A percentile compares a stretch with the other conserved stretches of the same genome.
These are phyloP conservation scores for Schoenoplectus tabernaemontani DNA, from an alignment of 202 grass and related monocot species.

Conservation along the genomic window DNA sequence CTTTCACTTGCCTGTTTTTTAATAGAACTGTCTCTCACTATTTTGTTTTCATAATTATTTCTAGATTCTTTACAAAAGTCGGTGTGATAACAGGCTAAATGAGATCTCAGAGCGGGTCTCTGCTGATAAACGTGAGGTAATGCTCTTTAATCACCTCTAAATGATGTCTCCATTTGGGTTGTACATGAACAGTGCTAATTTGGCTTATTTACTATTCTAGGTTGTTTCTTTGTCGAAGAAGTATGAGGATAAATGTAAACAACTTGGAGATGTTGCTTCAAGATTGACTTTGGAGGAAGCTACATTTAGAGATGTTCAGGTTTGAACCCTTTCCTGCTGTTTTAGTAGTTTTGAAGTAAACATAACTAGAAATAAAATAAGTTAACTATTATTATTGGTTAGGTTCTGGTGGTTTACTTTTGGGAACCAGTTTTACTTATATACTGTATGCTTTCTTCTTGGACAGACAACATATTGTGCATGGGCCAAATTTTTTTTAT, in stretches of 20 bases:
- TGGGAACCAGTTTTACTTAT: background rate
- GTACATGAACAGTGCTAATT: slow-evolving; percentile 15
- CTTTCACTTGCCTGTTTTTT: slow-evolving; percentile 8
- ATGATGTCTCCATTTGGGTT: background rate
- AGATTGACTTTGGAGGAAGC: slow-evolving; percentile 90
- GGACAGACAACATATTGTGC: background rate
- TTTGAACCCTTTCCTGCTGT: slow-evolving; percentile 5
- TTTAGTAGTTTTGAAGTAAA: background rate
- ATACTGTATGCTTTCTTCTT: background rate
- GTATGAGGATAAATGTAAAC: slow-evolving; percentile 92
- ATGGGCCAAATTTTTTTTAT: too few species aligned
- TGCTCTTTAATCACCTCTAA: slow-evolving; percentile 28
- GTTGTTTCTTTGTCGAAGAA: slow-evolving; percentile 66
- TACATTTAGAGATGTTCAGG: slow-evolving; percentile 90
- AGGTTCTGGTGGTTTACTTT: background rate
- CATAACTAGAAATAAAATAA: background rate
- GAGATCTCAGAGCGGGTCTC: slow-evolving; percentile 81
- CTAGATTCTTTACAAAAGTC: slow-evolving; percentile 99
- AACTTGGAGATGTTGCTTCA: slow-evolving; percentile 83
- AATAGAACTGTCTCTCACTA: slow-evolving; percentile 25
- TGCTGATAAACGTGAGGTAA: slow-evolving; percentile 91
- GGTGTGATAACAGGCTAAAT: slow-evolving; percentile 91
- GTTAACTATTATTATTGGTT: background rate
- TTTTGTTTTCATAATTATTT: slow-evolving; percentile 32
- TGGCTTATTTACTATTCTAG: slow-evolving; percentile 27